Evolutionary conservation across 495 filamentous ascomycete species (phyloP), one percentile per base, ranked within the genome.

Genomic region (Gamarada debralockiae): DNA sequence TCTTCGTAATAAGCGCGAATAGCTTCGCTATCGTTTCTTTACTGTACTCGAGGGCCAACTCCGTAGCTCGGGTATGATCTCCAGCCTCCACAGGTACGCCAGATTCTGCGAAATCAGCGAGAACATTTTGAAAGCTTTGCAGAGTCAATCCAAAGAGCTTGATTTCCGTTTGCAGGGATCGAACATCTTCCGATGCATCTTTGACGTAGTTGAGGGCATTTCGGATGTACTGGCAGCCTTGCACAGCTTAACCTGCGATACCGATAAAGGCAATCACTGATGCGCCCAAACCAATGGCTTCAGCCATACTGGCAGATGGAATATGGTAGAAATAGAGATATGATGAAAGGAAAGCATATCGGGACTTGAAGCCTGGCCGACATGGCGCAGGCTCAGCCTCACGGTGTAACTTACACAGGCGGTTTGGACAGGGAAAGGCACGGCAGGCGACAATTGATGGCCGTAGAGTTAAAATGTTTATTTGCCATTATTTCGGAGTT

Each of bases 201-300:
- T 31, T 25, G 17, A 46, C 5, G 43, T 44, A 6, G 43, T 27
- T 23, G 22, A 46, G 21, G 5, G 27, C 21, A 15, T 17, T 29
- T n/a, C 21, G 22, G 15, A 46, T 17, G 24, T 46, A 31, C 18
- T 46, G 43, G 15, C 43, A 46, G 43, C 43, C 43, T 46, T 46
- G 24, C 5, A 27, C 24, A 17, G 24, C 43, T 46, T 46, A 17
- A 27, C 43, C 43, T 27, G 43, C 43, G 24, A 46, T 21, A 14
- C 22, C 43, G 25, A 46, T 17, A n/a, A 46, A 46, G 18, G 43
- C 43, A 27, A 46, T 27, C 8, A 46, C 24, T 12, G 43, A 46
- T 27, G 24, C 43, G 2, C 43, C 43, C 24, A 44, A 46, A 23
- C 43, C 15, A 27, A 46, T 23, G 4, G 24, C 15, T 27, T 46